A percentile compares a stretch with the other conserved stretches of the same genome.
phyloP scores from a whole-genome alignment of 1,284 basidiomycete species.

The Trichosporon coremiiforme region DNA sequence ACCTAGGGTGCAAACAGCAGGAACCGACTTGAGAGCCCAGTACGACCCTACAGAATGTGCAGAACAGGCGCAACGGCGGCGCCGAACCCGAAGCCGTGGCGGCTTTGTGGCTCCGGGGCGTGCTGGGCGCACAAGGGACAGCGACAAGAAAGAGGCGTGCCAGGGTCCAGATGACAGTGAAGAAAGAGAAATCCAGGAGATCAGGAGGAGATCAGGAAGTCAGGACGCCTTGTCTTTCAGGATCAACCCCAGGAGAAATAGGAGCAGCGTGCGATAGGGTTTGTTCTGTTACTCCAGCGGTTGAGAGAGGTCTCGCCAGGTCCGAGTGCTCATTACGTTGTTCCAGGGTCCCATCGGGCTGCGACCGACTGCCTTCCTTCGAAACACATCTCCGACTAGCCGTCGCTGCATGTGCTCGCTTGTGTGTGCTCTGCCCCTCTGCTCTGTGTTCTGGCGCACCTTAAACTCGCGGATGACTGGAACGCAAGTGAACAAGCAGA shows the following conservation, averaged over 20 bases:
- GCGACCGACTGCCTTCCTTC: background rate
- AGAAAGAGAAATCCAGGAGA: conserved; percentile 18
- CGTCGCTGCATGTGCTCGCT: background rate
- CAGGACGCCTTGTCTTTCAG: background rate
- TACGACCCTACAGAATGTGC: background rate
- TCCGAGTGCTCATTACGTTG: conserved; percentile 8
- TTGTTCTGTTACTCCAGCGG: conserved; percentile 8
- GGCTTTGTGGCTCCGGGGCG: background rate
- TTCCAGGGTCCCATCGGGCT: background rate
- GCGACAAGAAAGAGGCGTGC: background rate
- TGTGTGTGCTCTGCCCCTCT: background rate
- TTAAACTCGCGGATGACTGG: background rate
- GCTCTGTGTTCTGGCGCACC: background rate
- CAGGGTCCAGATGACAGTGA: background rate
- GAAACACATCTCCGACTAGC: conserved; percentile 11
- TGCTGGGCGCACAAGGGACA: background rate
- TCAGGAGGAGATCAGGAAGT: background rate
- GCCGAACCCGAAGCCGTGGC: conserved; percentile 1
- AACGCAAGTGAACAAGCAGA: background rate
- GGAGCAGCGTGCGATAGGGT: background rate
- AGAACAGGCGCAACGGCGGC: background rate
- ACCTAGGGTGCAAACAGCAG: background rate
- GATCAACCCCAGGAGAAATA: background rate
- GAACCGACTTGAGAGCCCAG: background rate
- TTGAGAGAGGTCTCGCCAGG: background rate